Percentiles rank a stretch among this genome's conserved stretches.
phyloP scores from a whole-genome alignment of 352 stramenopile genomes.

The Phytophthora pinifolia region DNA sequence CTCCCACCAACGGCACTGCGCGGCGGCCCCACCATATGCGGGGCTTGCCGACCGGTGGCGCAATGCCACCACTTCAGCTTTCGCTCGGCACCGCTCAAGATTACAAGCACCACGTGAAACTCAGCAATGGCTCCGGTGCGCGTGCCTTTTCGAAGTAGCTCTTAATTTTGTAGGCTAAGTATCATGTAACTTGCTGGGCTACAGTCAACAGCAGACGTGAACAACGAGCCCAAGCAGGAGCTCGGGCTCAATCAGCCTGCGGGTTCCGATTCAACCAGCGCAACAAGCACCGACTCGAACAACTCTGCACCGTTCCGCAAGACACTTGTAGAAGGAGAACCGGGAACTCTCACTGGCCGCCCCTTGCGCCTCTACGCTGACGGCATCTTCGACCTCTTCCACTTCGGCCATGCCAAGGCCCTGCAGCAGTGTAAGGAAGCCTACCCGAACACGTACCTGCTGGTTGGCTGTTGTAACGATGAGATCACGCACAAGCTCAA shows the following conservation, averaged over 20 bases:
- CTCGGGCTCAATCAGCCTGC: background rate
- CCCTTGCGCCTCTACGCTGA: constrained; percentile 86
- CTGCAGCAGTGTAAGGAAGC: constrained; percentile 87
- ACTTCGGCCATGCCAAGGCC: constrained; percentile 86
- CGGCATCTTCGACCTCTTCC: constrained; percentile 90
- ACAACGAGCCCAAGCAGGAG: constrained; percentile 14
- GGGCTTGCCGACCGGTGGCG: background rate
- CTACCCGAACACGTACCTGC: constrained; percentile 83
- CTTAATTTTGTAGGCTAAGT: background rate
- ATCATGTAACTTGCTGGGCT: background rate
- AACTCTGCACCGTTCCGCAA: constrained; percentile 44
- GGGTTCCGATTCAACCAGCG: background rate
- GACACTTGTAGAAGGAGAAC: constrained; percentile 59
- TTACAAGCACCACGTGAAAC: background rate
- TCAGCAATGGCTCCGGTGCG: constrained; percentile 18
- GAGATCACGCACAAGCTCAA: constrained; percentile 88
- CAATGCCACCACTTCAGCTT: no score
- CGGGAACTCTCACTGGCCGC: constrained; percentile 65
- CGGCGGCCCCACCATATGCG: constrained; percentile 5
- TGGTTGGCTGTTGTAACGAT: constrained; percentile 87
- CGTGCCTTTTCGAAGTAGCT: background rate
- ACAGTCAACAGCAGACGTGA: constrained; percentile 3
- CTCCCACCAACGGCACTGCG: constrained; percentile 28
- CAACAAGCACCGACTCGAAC: constrained; percentile 36
- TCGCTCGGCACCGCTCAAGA: no score